A percentile compares a stretch with the other conserved stretches of the same genome.
These are phyloP conservation scores for Nemania sp. DNA, from an alignment of 2,329 filamentous ascomycete species.

Conservation along the genomic window DNA sequence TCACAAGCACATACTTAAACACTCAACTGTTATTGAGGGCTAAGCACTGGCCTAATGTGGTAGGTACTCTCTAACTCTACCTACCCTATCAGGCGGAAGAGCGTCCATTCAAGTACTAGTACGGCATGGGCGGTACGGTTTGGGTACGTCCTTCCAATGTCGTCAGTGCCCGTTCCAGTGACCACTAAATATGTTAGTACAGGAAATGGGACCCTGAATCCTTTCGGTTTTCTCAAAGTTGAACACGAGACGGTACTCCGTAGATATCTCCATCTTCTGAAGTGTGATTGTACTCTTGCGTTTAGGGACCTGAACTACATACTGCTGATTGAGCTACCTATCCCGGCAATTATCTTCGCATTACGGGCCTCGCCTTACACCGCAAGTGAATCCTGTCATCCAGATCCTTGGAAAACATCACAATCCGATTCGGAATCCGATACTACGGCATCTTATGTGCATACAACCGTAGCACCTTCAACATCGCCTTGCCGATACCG, in stretches of 20 bases:
- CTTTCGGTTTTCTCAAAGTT: slow-evolving; percentile 5
- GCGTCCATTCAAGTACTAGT: slow-evolving; percentile 4
- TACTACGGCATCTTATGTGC: background rate
- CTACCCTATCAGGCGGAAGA: no score
- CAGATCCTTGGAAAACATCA: background rate
- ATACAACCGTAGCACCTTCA: background rate
- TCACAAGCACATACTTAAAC: no score
- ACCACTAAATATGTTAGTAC: slow-evolving; percentile 11
- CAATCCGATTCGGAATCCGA: slow-evolving; percentile 2
- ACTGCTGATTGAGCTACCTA: no score
- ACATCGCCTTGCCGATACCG: background rate
- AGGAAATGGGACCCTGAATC: slow-evolving; percentile 15
- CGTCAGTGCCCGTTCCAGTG: background rate
- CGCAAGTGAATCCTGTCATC: background rate
- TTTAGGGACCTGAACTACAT: no score
- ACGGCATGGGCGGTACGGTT: no score
- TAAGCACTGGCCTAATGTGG: no score
- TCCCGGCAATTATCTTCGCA: slow-evolving; percentile 7
- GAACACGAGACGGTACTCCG: no score
- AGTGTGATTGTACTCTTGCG: no score
- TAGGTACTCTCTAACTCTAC: slow-evolving; percentile 1
- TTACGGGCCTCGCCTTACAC: background rate
- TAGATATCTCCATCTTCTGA: background rate
- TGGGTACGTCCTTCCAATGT: no score
- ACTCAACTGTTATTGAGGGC: no score